Conservation (phyloP, 306 rosid genomes). For the Geum urbanum region DNA sequence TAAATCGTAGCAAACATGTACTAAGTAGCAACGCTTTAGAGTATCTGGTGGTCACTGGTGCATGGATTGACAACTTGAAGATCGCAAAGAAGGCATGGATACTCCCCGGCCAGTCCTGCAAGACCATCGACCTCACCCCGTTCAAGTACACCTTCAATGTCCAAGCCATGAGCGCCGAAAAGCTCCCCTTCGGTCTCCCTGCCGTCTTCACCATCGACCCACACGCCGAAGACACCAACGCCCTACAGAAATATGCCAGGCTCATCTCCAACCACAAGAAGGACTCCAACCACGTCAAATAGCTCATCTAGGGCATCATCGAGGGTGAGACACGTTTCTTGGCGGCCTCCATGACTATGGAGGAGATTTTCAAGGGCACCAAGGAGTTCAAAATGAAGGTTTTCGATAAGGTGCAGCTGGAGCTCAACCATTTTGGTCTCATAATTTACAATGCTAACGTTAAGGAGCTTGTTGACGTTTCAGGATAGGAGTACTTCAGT, state of each 20-base stretch:
- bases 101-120: conserved; percentile 33
- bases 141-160: conserved; percentile 61
- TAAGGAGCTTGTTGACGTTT: conserved; percentile 48
- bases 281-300: conserved; percentile 45
- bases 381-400: conserved; percentile 51
- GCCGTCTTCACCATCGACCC: conserved; percentile 62
- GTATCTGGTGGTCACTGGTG: conserved; percentile 24
- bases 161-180: conserved; percentile 63
- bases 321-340: conserved; percentile 59
- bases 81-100: conserved; percentile 47
- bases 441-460: conserved; percentile 57
- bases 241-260: conserved; percentile 46
- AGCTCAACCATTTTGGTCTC: conserved; percentile 48
- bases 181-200: conserved; percentile 50
- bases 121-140: conserved; percentile 39
- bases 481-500: conserved; percentile 46
- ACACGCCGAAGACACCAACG: conserved; percentile 6
- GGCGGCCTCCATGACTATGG: conserved; percentile 52
- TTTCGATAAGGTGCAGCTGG: conserved; percentile 47
- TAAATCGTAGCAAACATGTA: conserved; percentile 4
- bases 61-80: conserved; percentile 26
- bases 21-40: conserved; percentile 23
- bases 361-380: conserved; percentile 29
- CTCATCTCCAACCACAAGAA: conserved; percentile 35
- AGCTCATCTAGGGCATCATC: conserved; percentile 45